Percentiles rank a stretch among this genome's conserved stretches.
These are phyloP conservation scores for Fraxinus anomala DNA, from an alignment of 257 asterid species.

Conservation along the genomic window DNA sequence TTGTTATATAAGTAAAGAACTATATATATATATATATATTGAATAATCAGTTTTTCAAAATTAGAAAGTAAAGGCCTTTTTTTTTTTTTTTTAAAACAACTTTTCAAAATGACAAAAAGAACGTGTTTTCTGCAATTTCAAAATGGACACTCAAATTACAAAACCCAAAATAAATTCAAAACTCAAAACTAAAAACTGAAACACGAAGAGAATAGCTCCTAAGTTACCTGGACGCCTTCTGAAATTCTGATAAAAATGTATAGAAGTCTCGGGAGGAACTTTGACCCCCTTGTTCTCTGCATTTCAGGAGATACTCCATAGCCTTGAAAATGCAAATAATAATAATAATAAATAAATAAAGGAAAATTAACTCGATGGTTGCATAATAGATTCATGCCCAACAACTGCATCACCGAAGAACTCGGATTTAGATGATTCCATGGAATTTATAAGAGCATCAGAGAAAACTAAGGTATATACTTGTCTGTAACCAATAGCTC, in stretches of 20 bases:
- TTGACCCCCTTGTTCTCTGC: conserved; percentile 73
- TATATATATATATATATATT: no score
- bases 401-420: neutral
- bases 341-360: neutral
- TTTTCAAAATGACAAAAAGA: no score
- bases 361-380: neutral
- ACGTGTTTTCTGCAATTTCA: no score
- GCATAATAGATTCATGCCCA: neutral
- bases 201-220: no score
- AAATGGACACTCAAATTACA: no score
- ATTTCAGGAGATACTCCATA: conserved; percentile 71
- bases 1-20: no score
- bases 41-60: no score
- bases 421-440: neutral
- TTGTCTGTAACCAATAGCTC: conserved; percentile 97
- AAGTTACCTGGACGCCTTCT: conserved; percentile 73
- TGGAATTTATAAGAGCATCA: neutral
- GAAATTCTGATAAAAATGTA: conserved; percentile 69
- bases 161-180: no score
- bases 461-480: conserved; percentile 41
- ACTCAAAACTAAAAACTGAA: no score
- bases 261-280: conserved; percentile 66
- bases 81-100: no score
- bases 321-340: conserved; percentile 48
- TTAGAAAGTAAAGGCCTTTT: no score